Base-by-base conservation (phyloP, 208 protist species). In the Porcisia hertigi region DNA sequence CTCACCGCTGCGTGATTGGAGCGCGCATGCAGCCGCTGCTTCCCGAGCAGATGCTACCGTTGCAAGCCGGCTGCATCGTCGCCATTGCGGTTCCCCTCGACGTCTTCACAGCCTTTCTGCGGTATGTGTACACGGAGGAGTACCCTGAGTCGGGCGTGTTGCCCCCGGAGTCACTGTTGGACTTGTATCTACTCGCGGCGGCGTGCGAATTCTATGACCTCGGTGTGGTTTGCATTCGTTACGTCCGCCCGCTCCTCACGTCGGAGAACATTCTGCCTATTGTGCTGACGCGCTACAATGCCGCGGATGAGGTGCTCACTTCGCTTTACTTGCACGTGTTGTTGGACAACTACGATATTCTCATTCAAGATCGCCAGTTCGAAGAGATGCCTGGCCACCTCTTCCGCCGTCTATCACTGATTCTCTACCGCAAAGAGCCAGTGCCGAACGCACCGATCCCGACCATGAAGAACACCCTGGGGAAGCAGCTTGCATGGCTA, bases 381-480 rank as follows among this genome's bases (percentile, higher is more conserved):
- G 93, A 97, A 79, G 86, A 95, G 72, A 96, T 97, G 65, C 93
- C 93, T 0, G 93, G 93, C 9, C 91, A 97, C 66, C 81, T 97
- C n/a, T 95, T 94, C 81, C 88, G 93, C 14, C 88, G 92, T 34
- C 85, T 97, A n/a, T 96, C 90, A 11, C 88, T 96, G 41, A 97
- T 97, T 71, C 59, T 94, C 9, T 86, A 84, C 41, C 84, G 84
- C 20, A 84, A 88, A 60, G 93, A 97, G 73, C 84, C 83, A 43
- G 78, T 97, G 53, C 91, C 89, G 49, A 83, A 84, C 62, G 85
- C 88, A 39, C 75, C 79, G 8, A 91, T 95, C 47, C 93, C 93
- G 14, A 45, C 73, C 8, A 83, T 90, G 79, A 92, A 88, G 83
- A 91, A 90, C 67, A 92, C 90, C 4, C 87, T 97, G 69, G 86